Percentiles rank a stretch among this genome's conserved stretches.
These are phyloP conservation scores for Ophiostoma ulmi DNA, from an alignment of 2,329 filamentous ascomycete species.

Conservation along the genomic window DNA sequence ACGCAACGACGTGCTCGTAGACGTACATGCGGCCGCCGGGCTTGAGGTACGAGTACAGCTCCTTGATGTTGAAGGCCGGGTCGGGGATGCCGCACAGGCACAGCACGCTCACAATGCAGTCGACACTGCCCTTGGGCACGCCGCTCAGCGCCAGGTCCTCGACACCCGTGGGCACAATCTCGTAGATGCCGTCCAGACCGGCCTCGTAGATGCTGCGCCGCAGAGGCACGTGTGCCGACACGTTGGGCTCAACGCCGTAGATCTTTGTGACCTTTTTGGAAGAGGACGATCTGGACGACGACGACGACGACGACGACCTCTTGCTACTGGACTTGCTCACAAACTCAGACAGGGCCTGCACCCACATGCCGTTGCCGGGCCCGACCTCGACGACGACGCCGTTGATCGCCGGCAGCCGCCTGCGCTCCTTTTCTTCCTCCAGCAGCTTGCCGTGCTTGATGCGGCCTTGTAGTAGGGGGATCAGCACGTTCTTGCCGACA, in stretches of 20 bases:
- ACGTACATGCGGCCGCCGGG: conserved; percentile 59
- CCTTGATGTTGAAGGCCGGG: conserved; percentile 49
- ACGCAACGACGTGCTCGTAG: conserved; percentile 54
- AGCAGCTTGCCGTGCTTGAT: conserved; percentile 38
- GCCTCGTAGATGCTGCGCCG: conserved; percentile 44
- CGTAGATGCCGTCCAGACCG: conserved; percentile 53
- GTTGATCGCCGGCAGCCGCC: conserved; percentile 37
- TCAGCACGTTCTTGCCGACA: conserved; percentile 39
- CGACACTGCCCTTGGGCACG: conserved; percentile 48
- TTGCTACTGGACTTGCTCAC: neutral
- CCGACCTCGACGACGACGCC: conserved; percentile 59
- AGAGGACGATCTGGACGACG: conserved; percentile 4
- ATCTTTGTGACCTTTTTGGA: conserved; percentile 40
- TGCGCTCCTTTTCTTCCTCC: conserved; percentile 24
- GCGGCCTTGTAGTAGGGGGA: conserved; percentile 52
- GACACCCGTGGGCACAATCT: conserved; percentile 58
- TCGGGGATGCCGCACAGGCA: conserved; percentile 61
- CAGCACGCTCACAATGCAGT: conserved; percentile 56
- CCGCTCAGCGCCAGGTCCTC: conserved; percentile 48
- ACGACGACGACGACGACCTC: neutral
- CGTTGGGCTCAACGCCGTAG: conserved; percentile 62
- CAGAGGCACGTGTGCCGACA: conserved; percentile 46
- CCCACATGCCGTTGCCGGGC: conserved; percentile 57
- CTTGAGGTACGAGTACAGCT: conserved; percentile 54
- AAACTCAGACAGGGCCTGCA: conserved; percentile 33